phyloP scores from a whole-genome alignment of 768 basidiomycete genomes.

The Leccinum fibrillosum region DNA sequence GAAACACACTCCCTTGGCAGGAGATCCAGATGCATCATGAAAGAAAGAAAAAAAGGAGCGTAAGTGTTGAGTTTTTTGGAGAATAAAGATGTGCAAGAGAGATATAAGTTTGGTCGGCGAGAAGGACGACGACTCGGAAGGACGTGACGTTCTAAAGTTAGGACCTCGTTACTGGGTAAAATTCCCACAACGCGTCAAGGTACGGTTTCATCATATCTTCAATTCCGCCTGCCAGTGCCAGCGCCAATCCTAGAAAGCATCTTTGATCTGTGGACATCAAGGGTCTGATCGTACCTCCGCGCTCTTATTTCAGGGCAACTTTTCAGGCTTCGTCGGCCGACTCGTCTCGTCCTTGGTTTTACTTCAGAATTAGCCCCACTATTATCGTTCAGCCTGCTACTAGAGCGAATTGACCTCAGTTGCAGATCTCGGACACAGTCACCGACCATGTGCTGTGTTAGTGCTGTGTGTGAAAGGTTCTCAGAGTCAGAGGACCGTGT shows the following conservation, averaged over 20 bases:
- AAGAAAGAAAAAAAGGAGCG: constrained; percentile 31
- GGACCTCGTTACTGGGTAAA: constrained; percentile 2
- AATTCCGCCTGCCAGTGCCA: background rate
- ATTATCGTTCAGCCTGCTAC: background rate
- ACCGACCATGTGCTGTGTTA: background rate
- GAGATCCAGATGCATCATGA: constrained; percentile 35
- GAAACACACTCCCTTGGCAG: constrained; percentile 46
- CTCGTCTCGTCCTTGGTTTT: background rate
- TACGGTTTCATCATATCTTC: background rate
- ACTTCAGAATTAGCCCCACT: background rate
- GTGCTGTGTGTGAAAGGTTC: background rate
- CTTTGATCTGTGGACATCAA: background rate
- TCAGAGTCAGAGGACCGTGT: background rate
- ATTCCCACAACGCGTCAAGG: background rate
- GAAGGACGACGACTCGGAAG: background rate
- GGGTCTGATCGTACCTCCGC: background rate
- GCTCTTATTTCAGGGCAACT: background rate
- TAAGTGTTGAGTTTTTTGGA: constrained; percentile 22
- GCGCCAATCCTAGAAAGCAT: too few relatives aligned
- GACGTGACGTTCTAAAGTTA: constrained; percentile 1
- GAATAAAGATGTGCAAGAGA: constrained; percentile 16
- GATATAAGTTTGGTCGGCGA: constrained; percentile 23
- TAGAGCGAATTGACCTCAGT: background rate
- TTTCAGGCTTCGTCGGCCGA: background rate
- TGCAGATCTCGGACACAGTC: background rate